Evolutionary conservation across 345 rosid genomes (phyloP), one percentile per base, ranked within the genome.

Genomic region (Aquilaria malaccensis): DNA sequence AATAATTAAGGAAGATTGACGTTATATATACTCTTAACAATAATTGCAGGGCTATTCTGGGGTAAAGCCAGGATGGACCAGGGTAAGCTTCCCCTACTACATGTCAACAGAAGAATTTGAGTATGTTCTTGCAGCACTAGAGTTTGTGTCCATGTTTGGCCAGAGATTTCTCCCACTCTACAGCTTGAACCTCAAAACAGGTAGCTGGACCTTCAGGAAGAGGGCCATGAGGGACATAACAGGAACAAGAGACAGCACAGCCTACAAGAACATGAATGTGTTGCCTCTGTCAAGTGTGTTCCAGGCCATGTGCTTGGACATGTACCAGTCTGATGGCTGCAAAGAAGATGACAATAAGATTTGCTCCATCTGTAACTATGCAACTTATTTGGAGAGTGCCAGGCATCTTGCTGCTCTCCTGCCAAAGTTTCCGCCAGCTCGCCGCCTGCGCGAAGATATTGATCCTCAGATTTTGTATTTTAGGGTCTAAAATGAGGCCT

Each of bases 81-180:
- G 89, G 64, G 49, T 83, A 30, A 83, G 89, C 82, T 81, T 83
- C 63, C 82, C 86, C 2, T 81, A 81, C 75, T 81, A 81, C 75
- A 81, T 79, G 80, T 66, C 77, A 0, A 52, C 30, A 0, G 76
- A 79, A 62, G 82, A 79, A 52, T 79, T 79, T 4, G 81, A 83
- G 63, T 83, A 72, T 69, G 70, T 79, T 11, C 59, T 81, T 0
- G 71, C 75, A 2, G 77, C 85, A 0, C 0, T 81, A 29, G 82
- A 83, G 53, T 83, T 83, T 33, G 30, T 65, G 12, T 77, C 83
- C 10, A 41, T 55, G 30, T 79, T 70, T 29, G 86, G 82, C 32
- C 84, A 83, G 57, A 48, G 82, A 49, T 81, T 81, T 70, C 82
- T 81, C 14, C 70, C 76, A 0, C 43, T 79, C 22, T 83, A 83